Evolutionary conservation across 2,329 filamentous ascomycete species (phyloP), one percentile per base, ranked within the genome.

Genomic region (Fusarium nygamai): DNA sequence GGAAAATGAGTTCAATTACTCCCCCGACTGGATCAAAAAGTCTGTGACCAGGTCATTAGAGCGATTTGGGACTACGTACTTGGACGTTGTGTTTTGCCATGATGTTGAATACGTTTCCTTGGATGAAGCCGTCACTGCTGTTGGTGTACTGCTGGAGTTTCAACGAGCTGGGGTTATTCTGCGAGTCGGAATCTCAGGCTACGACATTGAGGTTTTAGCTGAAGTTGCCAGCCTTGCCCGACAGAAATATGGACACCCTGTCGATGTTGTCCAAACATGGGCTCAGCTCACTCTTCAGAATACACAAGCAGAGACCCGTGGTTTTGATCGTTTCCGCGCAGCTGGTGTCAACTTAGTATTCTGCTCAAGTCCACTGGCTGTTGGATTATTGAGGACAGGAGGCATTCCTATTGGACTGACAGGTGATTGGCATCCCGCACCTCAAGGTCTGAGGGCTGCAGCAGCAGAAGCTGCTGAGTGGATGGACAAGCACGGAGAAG

Each of bases 261-360:
- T 66, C 2, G 64, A 66, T 8, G 61, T 66, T 22, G n/a, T 66
- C 0, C 64, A 66, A 10, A 66, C 64, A 2, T 66, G 64, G 64
- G 64, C 64, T 2, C 64, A 66, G 31, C 64, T 66, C 7, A 66
- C 64, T 36, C 64, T 66, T 1, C 61, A 66, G 8, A 66, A 66
- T 4, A 66, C 61, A 2, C 60, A 65, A 36, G 48, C 64, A 0
- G 64, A 66, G 6, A 20, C 61, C 0, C 48, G 17, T 27, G 64
- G 64, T 4, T 66, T 66, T 10, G 29, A 29, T 10, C 34, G 19
- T 0, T 66, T 66, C 9, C 60, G 61, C 0, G 19, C 38, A 1
- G 48, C 29, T 6, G 64, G 48, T 20, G 61, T 66, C 0, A 43
- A 48, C 4, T 65, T 61, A 1, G 64, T 65, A 5, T 66, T 66